Evolutionary conservation across 495 filamentous ascomycete genomes (phyloP).

Genomic region (Xylaria longipes): DNA sequence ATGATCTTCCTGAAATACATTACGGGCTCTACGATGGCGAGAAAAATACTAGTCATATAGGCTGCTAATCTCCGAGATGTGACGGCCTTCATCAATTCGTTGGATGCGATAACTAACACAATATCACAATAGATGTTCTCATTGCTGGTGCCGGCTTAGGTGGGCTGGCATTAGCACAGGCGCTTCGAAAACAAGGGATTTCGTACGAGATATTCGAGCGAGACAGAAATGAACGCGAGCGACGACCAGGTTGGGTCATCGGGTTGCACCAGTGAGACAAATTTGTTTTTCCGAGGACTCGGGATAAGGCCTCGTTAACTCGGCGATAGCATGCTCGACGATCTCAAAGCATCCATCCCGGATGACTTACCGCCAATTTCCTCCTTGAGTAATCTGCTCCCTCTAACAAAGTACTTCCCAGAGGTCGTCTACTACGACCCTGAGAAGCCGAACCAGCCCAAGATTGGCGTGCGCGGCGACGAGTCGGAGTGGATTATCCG

Average conservation of each 20-base stretch:
- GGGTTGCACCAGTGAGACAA: constrained; percentile 39
- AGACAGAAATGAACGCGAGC: constrained; percentile 43
- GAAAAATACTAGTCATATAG: not conserved
- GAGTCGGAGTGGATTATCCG: constrained; percentile 35
- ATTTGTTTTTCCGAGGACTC: not conserved
- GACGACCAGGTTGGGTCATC: constrained; percentile 46
- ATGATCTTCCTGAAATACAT: too few relatives aligned
- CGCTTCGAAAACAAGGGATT: constrained; percentile 57
- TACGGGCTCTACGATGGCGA: not conserved
- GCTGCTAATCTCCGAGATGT: not conserved
- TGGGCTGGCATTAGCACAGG: constrained; percentile 61
- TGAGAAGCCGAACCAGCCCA: constrained; percentile 10
- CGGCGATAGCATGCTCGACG: constrained; percentile 33
- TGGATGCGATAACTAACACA: not conserved
- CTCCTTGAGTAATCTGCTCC: constrained; percentile 43
- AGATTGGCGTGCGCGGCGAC: constrained; percentile 37
- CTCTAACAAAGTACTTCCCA: constrained; percentile 32
- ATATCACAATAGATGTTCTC: constrained; percentile 36
- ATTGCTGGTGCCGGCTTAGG: constrained; percentile 61
- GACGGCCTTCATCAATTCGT: not conserved
- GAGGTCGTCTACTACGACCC: constrained; percentile 23
- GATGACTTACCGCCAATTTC: constrained; percentile 43
- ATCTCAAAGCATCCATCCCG: constrained; percentile 45
- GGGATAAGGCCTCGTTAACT: not conserved
- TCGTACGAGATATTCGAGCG: constrained; percentile 60